Evolutionary conservation across 768 basidiomycete genomes (phyloP).

Genomic region (Rhodotorula sphaerocarpa): DNA sequence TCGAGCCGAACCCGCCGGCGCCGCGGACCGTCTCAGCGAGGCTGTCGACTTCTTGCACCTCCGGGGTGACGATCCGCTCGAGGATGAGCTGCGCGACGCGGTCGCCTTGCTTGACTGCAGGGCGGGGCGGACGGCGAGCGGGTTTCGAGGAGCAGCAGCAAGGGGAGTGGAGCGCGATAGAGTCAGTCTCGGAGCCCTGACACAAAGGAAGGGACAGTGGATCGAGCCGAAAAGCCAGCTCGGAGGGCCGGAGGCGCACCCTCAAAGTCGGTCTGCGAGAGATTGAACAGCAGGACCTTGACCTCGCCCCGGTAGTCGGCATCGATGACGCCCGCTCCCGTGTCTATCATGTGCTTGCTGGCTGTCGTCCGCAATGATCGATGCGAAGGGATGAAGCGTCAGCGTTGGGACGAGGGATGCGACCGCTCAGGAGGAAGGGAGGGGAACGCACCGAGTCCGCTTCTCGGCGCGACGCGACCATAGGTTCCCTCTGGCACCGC

Average conservation of each 20-base stretch:
- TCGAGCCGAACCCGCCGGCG: constrained; percentile 83
- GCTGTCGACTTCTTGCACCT: constrained; percentile 72
- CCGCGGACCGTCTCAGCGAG: constrained; percentile 81
- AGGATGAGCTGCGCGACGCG: constrained; percentile 92
- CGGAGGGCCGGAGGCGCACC: too few species aligned
- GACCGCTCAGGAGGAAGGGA: background rate
- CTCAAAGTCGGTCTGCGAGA: constrained; percentile 78
- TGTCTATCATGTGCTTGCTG: constrained; percentile 94
- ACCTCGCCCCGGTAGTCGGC: constrained; percentile 90
- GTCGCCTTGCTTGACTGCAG: constrained; percentile 77
- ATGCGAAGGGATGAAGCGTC: background rate
- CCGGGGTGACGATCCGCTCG: constrained; percentile 79
- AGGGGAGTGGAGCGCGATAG: background rate
- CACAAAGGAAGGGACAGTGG: too few species aligned
- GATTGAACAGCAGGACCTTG: constrained; percentile 86
- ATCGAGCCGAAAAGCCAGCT: too few species aligned
- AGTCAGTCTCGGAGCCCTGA: too few species aligned
- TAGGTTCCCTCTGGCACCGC: constrained; percentile 90
- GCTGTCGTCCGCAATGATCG: constrained; percentile 49
- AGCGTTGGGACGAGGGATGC: too few species aligned
- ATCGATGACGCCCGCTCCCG: constrained; percentile 94
- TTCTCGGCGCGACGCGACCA: constrained; percentile 90
- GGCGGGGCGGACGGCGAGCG: background rate
- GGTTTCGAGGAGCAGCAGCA: background rate
- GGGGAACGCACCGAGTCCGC: constrained; percentile 69